Base-by-base conservation (phyloP, 495 filamentous ascomycete genomes). In the Xylaria palmicola region DNA sequence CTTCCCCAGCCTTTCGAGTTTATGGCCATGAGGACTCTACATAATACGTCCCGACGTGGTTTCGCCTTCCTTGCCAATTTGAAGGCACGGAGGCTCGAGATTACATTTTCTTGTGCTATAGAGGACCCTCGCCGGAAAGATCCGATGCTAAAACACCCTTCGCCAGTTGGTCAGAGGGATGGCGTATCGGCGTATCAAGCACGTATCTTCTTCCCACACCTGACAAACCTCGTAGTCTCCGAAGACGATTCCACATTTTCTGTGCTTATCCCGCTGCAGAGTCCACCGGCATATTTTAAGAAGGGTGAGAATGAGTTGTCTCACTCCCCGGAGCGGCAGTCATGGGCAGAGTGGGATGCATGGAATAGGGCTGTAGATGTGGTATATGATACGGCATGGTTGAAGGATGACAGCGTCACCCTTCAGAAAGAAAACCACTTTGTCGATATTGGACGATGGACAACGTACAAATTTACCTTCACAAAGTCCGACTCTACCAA, bases 371-470 rank as follows among this genome's bases (percentile, higher is more conserved):
- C 89, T 54, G 91, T 90, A 0, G 80, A 89, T 34, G 83, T 97
- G 44, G 77, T 83, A 3, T 79, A 81, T 51, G 72, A 83, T 57
- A 72, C 75, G 0, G 48, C 67, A 26, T 65, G 60, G n/a, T 67
- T 84, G 3, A 73, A 68, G 15, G 54, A 55, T 12, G 53, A 70
- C 1, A 72, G 81, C 0, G 74, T 91, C 0, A 82, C 80, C 7
- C 72, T 93, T 12, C 83, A 77, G 4, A 87, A 84, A 43, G 60
- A 68, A 6, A 72, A 76, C 10, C 78, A 85, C 6, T 73, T 87
- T 27, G 85, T 97, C 56, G 90, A 97, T 74, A 84, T 95, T 54
- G 93, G 92, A 26, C 81, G 84, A 29, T 92, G 89, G 89, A 90
- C 83, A 15, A 86, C 85, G 4, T 90, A 89, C 65, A 75, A 79